These are phyloP conservation scores for Aspergillus saccharolyticus DNA, from an alignment of 495 filamentous ascomycete species.

Conservation along the genomic window DNA sequence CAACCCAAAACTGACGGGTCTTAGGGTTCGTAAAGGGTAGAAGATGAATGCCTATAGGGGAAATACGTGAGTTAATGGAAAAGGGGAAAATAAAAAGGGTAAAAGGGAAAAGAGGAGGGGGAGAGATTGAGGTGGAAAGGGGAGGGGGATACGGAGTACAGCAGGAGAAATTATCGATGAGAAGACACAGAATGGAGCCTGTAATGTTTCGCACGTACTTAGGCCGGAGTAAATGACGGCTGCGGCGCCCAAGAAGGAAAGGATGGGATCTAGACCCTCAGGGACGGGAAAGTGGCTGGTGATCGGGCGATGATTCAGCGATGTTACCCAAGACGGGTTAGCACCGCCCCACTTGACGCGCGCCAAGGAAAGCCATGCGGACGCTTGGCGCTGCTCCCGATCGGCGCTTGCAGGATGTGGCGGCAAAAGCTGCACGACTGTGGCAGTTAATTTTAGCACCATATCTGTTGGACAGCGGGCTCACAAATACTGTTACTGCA, in stretches of 20 bases:
- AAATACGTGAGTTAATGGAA: not conserved
- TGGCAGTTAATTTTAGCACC: not conserved
- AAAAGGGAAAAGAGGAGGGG: constrained; percentile 4
- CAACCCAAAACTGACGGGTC: not conserved
- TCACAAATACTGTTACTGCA: too few species aligned
- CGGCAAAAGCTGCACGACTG: too few species aligned
- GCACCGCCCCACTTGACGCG: not conserved
- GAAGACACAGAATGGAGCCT: not conserved
- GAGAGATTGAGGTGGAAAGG: constrained; percentile 3
- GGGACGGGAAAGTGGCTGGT: not conserved
- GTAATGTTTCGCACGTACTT: too few species aligned
- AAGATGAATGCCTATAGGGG: not conserved
- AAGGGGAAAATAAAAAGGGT: constrained; percentile 3
- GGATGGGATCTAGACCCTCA: not conserved
- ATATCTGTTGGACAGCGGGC: not conserved
- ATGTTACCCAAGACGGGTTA: too few species aligned
- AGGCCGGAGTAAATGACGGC: not conserved
- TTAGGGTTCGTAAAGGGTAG: not conserved
- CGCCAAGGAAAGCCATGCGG: not conserved
- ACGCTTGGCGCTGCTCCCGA: not conserved
- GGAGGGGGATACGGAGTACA: too few species aligned
- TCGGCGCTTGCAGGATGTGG: not conserved
- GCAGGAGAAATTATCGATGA: not conserved
- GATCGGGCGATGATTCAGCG: too few species aligned
- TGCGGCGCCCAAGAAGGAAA: not conserved